Evolutionary conservation across 2,329 filamentous ascomycete species (phyloP).

Genomic region (Macrophomina tecta): DNA sequence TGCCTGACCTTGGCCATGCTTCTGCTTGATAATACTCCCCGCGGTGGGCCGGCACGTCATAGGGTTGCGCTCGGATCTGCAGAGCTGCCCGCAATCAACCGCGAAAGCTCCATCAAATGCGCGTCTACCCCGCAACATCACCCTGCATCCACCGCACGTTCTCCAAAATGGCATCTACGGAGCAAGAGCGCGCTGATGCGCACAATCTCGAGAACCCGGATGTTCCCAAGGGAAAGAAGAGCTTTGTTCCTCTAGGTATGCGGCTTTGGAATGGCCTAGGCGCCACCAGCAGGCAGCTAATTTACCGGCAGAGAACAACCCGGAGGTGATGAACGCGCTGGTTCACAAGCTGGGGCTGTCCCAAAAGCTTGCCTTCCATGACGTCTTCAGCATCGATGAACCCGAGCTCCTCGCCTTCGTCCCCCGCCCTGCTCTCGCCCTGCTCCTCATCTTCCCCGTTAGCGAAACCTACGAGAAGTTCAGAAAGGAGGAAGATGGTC

Average conservation of each 20-base stretch:
- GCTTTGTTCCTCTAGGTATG: slow-evolving; percentile 47
- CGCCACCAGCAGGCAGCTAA: slow-evolving; percentile 1
- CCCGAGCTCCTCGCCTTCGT: slow-evolving; percentile 56
- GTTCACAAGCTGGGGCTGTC: slow-evolving; percentile 57
- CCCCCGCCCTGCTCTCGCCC: slow-evolving; percentile 59
- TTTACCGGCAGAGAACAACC: slow-evolving; percentile 58
- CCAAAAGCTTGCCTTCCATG: slow-evolving; percentile 56
- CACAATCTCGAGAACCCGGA: slow-evolving; percentile 29
- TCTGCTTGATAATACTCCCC: slow-evolving; percentile 9
- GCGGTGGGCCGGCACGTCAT: slow-evolving; percentile 21
- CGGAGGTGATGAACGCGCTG: slow-evolving; percentile 59
- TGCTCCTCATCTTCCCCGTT: slow-evolving; percentile 60
- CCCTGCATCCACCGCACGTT: slow-evolving; percentile 2
- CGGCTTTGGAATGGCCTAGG: too few relatives aligned
- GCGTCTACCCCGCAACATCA: slow-evolving; percentile 8
- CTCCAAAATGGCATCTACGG: slow-evolving; percentile 38
- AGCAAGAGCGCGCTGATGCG: slow-evolving; percentile 16
- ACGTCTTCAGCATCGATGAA: slow-evolving; percentile 61
- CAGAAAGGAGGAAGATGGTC: slow-evolving; percentile 51
- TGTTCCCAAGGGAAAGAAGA: slow-evolving; percentile 41
- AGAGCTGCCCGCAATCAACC: slow-evolving; percentile 7
- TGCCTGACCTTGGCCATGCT: background rate
- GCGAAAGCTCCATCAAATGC: slow-evolving; percentile 17
- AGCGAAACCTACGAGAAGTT: slow-evolving; percentile 47
- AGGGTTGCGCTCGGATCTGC: slow-evolving; percentile 16